A percentile compares a stretch with the other conserved stretches of the same genome.
Conservation (phyloP, 352 stramenopile species). For the Globisporangium megalacanthum region DNA sequence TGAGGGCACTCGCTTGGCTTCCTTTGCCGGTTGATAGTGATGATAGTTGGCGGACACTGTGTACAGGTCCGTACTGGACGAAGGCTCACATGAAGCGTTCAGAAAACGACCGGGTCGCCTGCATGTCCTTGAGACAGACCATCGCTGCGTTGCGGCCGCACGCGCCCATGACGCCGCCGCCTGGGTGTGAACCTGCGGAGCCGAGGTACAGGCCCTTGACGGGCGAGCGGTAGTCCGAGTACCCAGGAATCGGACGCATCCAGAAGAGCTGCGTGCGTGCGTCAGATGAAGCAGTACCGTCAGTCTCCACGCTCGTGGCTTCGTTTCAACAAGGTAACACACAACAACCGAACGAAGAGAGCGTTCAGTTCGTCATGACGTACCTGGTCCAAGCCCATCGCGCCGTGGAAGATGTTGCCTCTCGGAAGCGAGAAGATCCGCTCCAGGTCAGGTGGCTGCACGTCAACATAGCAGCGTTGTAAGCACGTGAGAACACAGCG, state of each 20-base stretch:
- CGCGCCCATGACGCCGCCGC: constrained; percentile 89
- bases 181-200: constrained; percentile 81
- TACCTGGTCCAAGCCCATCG: constrained; percentile 87
- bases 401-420: constrained; percentile 90
- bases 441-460: constrained; percentile 81
- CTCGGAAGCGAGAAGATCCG: constrained; percentile 79
- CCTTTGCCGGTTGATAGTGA: too few species aligned
- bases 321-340: background rate
- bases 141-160: constrained; percentile 81
- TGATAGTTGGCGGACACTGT: too few species aligned
- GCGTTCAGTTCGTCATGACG: background rate
- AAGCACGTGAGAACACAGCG: background rate
- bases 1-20: background rate
- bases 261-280: constrained; percentile 59
- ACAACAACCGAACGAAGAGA: background rate
- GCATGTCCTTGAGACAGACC: constrained; percentile 66
- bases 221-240: constrained; percentile 79
- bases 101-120: constrained; percentile 2
- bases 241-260: constrained; percentile 78
- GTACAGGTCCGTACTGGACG: too few species aligned
- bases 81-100: constrained; percentile 4
- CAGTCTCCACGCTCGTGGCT: too few species aligned
- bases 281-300: too few species aligned
- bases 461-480: background rate
- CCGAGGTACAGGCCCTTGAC: constrained; percentile 83